These are phyloP conservation scores for Lasiosphaeria ovina DNA, from an alignment of 495 filamentous ascomycete genomes.

Conservation along the genomic window DNA sequence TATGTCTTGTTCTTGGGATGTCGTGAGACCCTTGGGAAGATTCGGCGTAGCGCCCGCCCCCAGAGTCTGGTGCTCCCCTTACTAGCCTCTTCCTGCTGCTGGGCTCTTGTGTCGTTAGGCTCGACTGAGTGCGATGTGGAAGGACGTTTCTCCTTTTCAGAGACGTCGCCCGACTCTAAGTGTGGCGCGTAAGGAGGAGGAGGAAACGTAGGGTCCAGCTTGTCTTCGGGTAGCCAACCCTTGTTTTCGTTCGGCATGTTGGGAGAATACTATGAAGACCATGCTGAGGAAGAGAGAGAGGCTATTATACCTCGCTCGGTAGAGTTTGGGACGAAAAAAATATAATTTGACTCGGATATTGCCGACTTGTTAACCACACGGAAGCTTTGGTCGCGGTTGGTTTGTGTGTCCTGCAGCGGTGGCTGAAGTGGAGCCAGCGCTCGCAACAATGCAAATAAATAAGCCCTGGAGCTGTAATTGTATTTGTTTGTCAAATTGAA, in stretches of 20 bases:
- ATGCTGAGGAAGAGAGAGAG: slow-evolving; percentile 5
- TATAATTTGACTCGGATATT: slow-evolving; percentile 6
- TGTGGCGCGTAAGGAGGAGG: slow-evolving; percentile 11
- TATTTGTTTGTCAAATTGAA: too few relatives aligned
- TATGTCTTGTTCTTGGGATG: slow-evolving; percentile 7
- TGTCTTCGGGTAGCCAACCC: slow-evolving; percentile 6
- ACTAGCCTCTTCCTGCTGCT: slow-evolving; percentile 10
- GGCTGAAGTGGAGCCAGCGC: neutral
- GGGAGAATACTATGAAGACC: slow-evolving; percentile 13
- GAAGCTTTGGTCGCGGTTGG: slow-evolving; percentile 9
- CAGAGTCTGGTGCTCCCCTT: slow-evolving; percentile 10
- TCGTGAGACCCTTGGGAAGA: slow-evolving; percentile 10
- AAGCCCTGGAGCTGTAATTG: too few relatives aligned
- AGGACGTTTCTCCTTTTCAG: slow-evolving; percentile 5
- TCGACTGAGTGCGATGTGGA: slow-evolving; percentile 3
- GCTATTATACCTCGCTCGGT: slow-evolving; percentile 12
- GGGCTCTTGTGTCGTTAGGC: slow-evolving; percentile 8
- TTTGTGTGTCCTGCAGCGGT: neutral
- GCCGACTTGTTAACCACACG: slow-evolving; percentile 1
- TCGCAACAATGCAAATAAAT: too few relatives aligned
- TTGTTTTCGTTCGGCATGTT: slow-evolving; percentile 6
- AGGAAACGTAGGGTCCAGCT: slow-evolving; percentile 7
- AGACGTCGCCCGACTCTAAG: slow-evolving; percentile 10
- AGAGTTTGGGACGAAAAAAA: slow-evolving; percentile 6
- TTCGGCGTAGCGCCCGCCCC: slow-evolving; percentile 11